phyloP scores from a whole-genome alignment of 2,329 filamentous ascomycete genomes.

The Talaromyces piceae region DNA sequence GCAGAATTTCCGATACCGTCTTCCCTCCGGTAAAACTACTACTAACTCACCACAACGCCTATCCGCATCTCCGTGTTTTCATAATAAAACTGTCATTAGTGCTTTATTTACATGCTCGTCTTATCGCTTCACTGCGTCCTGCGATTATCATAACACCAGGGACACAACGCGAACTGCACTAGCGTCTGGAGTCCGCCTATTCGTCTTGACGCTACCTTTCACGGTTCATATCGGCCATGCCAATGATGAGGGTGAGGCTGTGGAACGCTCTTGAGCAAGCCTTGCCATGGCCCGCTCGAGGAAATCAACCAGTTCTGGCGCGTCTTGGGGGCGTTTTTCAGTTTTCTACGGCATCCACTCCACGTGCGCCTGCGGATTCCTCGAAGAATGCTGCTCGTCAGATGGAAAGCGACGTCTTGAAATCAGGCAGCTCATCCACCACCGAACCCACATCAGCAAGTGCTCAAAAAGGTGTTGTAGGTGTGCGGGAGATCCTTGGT shows the following conservation, averaged over 20 bases:
- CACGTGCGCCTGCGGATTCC: background rate
- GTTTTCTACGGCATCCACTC: slow-evolving; percentile 6
- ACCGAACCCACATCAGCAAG: background rate
- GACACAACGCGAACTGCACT: background rate
- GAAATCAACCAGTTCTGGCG: slow-evolving; percentile 17
- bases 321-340: slow-evolving; percentile 11
- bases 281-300: slow-evolving; percentile 25
- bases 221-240: background rate
- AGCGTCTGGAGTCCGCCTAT: background rate
- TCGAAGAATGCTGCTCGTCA: slow-evolving; percentile 5
- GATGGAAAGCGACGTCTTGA: slow-evolving; percentile 8
- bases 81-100: background rate
- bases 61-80: background rate
- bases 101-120: background rate
- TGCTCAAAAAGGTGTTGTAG: slow-evolving; percentile 1
- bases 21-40: background rate
- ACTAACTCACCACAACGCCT: background rate
- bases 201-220: background rate
- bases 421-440: slow-evolving; percentile 1
- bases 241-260: slow-evolving; percentile 27
- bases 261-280: slow-evolving; percentile 24
- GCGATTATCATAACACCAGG: too few relatives aligned
- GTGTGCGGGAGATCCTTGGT: slow-evolving; percentile 5
- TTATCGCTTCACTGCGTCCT: background rate
- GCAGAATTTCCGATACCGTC: background rate